phyloP scores from a whole-genome alignment of 1,139 yeast species.

The Blastobotrys ciferrii region DNA sequence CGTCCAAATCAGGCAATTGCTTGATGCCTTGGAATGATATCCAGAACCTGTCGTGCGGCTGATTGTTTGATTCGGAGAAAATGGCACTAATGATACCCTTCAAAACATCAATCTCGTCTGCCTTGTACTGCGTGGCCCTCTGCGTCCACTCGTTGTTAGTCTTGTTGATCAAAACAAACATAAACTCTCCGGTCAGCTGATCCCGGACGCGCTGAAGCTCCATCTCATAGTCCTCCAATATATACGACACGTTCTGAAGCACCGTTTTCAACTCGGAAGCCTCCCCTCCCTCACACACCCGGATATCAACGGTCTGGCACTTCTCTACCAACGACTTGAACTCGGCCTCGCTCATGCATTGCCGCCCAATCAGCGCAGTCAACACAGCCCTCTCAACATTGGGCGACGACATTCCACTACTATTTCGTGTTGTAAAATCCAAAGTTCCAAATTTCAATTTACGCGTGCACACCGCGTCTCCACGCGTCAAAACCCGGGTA shows the following conservation, averaged over 20 bases:
- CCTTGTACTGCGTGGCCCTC: slow-evolving; percentile 22
- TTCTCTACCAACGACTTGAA: neutral
- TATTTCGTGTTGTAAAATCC: no score
- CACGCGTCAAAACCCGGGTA: no score
- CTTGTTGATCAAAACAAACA: slow-evolving; percentile 22
- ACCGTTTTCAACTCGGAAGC: slow-evolving; percentile 4
- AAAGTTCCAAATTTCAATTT: no score
- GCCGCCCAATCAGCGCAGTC: slow-evolving; percentile 10
- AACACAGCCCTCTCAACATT: slow-evolving; percentile 12
- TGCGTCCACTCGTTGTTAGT: slow-evolving; percentile 16
- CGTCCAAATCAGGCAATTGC: slow-evolving; percentile 3
- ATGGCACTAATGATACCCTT: slow-evolving; percentile 23
- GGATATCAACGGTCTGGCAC: neutral
- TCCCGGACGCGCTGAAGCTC: slow-evolving; percentile 24
- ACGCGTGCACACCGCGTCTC: no score
- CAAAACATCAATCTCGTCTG: slow-evolving; percentile 26
- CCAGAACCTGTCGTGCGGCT: slow-evolving; percentile 19
- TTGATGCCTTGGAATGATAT: slow-evolving; percentile 7
- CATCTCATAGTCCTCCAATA: slow-evolving; percentile 23
- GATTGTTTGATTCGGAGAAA: slow-evolving; percentile 19
- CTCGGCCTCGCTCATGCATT: slow-evolving; percentile 8
- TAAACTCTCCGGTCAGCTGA: slow-evolving; percentile 16
- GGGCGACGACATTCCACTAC: neutral
- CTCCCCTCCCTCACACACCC: neutral
- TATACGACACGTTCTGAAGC: neutral